Conservation (phyloP, 352 stramenopile genomes). For the Globisporangium okanoganense region DNA sequence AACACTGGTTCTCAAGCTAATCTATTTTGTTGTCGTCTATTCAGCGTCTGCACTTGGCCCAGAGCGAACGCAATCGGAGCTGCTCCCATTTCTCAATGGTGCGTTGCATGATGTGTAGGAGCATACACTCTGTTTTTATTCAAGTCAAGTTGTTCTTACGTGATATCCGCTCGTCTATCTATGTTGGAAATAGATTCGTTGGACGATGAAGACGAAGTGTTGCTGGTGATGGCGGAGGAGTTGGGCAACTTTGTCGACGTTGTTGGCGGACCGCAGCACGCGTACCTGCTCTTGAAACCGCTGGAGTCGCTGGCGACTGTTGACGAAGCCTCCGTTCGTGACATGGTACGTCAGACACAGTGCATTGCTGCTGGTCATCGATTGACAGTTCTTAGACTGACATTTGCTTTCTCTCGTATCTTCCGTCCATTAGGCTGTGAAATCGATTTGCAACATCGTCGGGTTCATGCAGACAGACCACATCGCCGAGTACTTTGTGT, state of each 20-base stretch:
- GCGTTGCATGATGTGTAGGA: constrained; percentile 5
- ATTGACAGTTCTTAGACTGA: background rate
- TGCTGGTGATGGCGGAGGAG: constrained; percentile 93
- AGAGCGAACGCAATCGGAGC: constrained; percentile 90
- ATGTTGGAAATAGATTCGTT: constrained; percentile 78
- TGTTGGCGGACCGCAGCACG: constrained; percentile 87
- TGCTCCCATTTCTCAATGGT: constrained; percentile 98
- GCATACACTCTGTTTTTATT: background rate
- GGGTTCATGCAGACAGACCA: constrained; percentile 81
- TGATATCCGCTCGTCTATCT: background rate
- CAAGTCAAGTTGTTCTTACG: background rate
- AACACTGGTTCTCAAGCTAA: background rate
- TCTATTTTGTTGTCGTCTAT: background rate
- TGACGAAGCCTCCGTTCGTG: constrained; percentile 94
- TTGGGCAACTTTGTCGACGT: constrained; percentile 88
- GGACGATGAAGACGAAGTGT: constrained; percentile 98
- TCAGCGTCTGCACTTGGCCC: constrained; percentile 85
- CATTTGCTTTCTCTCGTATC: background rate
- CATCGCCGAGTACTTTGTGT: constrained; percentile 89
- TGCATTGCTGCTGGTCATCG: background rate
- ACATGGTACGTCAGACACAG: constrained; percentile 50
- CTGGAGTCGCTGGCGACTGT: constrained; percentile 92
- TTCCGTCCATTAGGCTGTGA: constrained; percentile 56
- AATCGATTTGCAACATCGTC: constrained; percentile 88
- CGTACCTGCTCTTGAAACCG: constrained; percentile 90